Evolutionary conservation across 148 eudicot genomes (phyloP).

Genomic region (Rhododendron williamsianum): DNA sequence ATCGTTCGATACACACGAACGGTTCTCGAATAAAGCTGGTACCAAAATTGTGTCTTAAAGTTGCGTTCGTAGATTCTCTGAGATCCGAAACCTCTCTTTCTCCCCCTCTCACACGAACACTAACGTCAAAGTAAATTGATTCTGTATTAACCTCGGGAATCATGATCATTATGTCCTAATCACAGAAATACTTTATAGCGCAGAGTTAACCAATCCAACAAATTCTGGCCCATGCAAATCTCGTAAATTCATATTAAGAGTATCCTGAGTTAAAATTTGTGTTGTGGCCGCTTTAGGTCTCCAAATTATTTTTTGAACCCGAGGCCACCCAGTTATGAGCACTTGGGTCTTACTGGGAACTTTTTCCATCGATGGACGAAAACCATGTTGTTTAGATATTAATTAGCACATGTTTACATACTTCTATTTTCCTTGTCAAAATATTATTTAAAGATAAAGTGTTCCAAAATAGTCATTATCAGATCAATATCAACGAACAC

Average conservation of each 20-base stretch:
- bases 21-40: no score
- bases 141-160: neutral
- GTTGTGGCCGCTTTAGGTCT: no score
- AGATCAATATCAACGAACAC: no score
- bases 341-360: neutral
- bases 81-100: neutral
- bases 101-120: neutral
- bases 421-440: no score
- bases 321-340: neutral
- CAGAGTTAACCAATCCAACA: constrained; percentile 1
- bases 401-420: no score
- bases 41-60: neutral
- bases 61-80: neutral
- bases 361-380: no score
- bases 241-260: neutral
- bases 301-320: no score
- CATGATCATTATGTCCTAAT: neutral
- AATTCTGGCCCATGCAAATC: neutral
- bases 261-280: neutral
- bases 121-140: neutral
- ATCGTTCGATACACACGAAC: no score
- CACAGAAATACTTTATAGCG: neutral
- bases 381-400: no score
- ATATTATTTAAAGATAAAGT: no score
- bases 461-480: no score